Conservation (phyloP, 768 basidiomycete species). For the Daedaleopsis sinensis region DNA sequence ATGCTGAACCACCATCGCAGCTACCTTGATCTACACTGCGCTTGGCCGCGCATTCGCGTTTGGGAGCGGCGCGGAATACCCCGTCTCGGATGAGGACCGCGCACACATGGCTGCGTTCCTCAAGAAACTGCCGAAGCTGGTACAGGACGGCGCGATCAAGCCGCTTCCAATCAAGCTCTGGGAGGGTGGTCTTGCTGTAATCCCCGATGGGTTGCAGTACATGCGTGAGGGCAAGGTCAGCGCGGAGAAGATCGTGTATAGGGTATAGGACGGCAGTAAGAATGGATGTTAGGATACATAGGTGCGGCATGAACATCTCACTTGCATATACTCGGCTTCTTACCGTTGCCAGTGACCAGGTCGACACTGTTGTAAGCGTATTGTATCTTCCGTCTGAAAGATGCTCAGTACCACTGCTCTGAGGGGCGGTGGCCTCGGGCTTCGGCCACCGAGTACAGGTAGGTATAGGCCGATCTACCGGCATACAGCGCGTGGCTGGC, state of each 20-base stretch:
- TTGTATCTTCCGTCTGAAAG: no score
- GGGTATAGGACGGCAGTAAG: constrained; percentile 14
- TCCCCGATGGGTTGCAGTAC: constrained; percentile 23
- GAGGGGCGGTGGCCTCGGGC: no score
- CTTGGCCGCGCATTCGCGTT: constrained; percentile 11
- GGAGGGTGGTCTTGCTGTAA: constrained; percentile 20
- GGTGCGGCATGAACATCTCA: no score
- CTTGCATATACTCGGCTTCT: neutral
- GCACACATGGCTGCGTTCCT: constrained; percentile 19
- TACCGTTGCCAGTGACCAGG: no score
- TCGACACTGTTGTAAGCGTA: no score
- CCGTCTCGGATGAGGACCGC: constrained; percentile 12
- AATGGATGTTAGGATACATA: no score
- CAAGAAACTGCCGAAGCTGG: constrained; percentile 16
- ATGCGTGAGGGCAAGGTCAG: constrained; percentile 32
- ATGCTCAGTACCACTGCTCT: no score
- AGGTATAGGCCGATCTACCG: no score
- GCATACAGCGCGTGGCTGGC: no score
- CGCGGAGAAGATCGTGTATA: constrained; percentile 29
- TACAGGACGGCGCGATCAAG: constrained; percentile 22
- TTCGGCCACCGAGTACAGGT: no score
- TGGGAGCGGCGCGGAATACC: neutral
- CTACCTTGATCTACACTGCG: constrained; percentile 14
- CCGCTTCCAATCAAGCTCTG: constrained; percentile 23
- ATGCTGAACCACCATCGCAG: no score